phyloP scores from a whole-genome alignment of 2,329 filamentous ascomycete genomes.

The Sporothrix variecibatus region DNA sequence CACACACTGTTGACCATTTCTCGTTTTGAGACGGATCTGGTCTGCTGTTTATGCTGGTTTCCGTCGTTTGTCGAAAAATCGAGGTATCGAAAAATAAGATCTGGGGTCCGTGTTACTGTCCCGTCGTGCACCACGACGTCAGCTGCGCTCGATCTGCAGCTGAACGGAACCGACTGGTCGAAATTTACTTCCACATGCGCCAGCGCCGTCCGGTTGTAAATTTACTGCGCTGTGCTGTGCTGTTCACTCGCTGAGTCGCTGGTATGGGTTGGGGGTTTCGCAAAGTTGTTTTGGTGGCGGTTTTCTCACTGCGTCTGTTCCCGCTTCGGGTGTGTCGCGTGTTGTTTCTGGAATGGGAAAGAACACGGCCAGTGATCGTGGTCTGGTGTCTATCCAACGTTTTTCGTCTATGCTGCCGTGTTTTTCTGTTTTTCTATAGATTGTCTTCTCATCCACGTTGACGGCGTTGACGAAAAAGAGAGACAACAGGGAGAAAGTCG shows the following conservation, averaged over 20 bases:
- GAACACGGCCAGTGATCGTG: background rate
- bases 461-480: background rate
- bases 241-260: background rate
- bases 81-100: background rate
- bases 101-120: background rate
- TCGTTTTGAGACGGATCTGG: background rate
- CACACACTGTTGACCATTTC: background rate
- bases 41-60: background rate
- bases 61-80: background rate
- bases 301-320: background rate
- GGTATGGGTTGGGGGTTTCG: background rate
- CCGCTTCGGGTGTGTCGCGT: background rate
- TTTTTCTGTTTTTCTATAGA: background rate
- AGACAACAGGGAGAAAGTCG: background rate
- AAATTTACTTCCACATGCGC: background rate
- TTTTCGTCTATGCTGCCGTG: background rate
- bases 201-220: background rate
- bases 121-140: background rate
- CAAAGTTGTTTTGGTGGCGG: background rate
- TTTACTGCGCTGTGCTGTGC: background rate
- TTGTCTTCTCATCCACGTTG: background rate
- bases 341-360: background rate
- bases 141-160: background rate
- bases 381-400: too few relatives aligned
- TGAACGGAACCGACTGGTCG: background rate